A percentile compares a stretch with the other conserved stretches of the same genome.
phyloP scores from a whole-genome alignment of 805 yeast genomes.

The Ascoidea rubescens region DNA sequence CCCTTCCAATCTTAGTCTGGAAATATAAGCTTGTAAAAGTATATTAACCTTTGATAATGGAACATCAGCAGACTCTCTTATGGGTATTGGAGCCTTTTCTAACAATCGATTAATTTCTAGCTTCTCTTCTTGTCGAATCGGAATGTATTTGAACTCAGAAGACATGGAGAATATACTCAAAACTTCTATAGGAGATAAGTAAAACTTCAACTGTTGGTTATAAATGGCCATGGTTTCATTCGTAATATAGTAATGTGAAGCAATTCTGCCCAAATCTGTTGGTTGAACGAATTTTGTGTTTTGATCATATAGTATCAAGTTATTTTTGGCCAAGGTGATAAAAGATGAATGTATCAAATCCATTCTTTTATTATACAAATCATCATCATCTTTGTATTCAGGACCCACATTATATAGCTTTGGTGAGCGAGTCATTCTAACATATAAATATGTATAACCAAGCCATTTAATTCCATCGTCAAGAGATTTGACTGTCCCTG shows the following conservation, averaged over 20 bases:
- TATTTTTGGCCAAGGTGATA: slow-evolving; percentile 35
- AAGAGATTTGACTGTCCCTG: slow-evolving; percentile 47
- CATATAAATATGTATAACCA: slow-evolving; percentile 61
- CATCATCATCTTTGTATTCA: slow-evolving; percentile 38
- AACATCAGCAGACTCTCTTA: slow-evolving; percentile 57
- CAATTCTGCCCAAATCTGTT: slow-evolving; percentile 67
- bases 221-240: slow-evolving; percentile 61
- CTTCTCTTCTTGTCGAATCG: slow-evolving; percentile 79
- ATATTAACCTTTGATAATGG: slow-evolving; percentile 69
- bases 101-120: slow-evolving; percentile 54
- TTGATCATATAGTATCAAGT: slow-evolving; percentile 46
- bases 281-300: slow-evolving; percentile 32
- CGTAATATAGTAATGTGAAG: slow-evolving; percentile 77
- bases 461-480: slow-evolving; percentile 74
- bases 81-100: slow-evolving; percentile 76
- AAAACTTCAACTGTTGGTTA: slow-evolving; percentile 43
- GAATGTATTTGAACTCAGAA: slow-evolving; percentile 72
- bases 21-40: slow-evolving; percentile 76
- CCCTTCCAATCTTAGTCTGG: slow-evolving; percentile 64
- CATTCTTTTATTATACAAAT: slow-evolving; percentile 34
- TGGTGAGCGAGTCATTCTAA: slow-evolving; percentile 68
- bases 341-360: slow-evolving; percentile 75
- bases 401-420: slow-evolving; percentile 62
- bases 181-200: slow-evolving; percentile 57
- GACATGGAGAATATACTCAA: slow-evolving; percentile 67